Evolutionary conservation across 2,329 filamentous ascomycete species (phyloP).

Genomic region (Nemania sp.): DNA sequence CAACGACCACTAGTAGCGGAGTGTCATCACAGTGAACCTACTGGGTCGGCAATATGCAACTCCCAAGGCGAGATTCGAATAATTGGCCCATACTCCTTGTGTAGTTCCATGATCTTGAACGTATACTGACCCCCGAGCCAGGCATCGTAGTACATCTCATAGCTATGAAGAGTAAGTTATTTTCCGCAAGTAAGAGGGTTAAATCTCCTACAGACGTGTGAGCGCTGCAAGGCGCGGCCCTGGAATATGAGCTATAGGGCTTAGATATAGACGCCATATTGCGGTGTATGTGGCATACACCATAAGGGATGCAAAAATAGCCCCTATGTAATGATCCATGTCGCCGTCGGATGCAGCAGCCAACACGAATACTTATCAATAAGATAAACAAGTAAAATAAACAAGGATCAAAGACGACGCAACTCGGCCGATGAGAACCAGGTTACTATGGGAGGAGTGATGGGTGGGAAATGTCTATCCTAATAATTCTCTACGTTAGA

Average conservation of each 20-base stretch:
- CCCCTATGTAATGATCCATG: slow-evolving; percentile 12
- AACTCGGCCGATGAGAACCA: not conserved
- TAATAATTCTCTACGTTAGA: no score
- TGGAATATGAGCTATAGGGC: slow-evolving; percentile 32
- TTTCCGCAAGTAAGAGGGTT: no score
- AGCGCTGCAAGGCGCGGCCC: slow-evolving; percentile 31
- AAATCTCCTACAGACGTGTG: slow-evolving; percentile 23
- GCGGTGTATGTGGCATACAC: slow-evolving; percentile 22
- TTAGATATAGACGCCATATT: slow-evolving; percentile 29
- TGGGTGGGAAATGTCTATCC: not conserved
- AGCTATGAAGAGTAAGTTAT: slow-evolving; percentile 12
- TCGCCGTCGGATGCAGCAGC: not conserved
- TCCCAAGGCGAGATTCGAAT: slow-evolving; percentile 29
- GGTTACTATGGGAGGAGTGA: not conserved
- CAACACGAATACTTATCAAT: no score
- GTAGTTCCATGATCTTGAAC: slow-evolving; percentile 31
- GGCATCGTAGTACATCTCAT: slow-evolving; percentile 32
- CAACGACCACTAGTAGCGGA: not conserved
- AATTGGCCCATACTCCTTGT: slow-evolving; percentile 28
- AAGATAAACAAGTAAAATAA: not conserved
- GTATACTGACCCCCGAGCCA: slow-evolving; percentile 30
- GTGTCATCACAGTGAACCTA: not conserved
- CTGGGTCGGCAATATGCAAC: slow-evolving; percentile 23
- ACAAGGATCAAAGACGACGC: not conserved
- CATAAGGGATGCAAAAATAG: slow-evolving; percentile 4